Evolutionary conservation across 208 protist species (phyloP).

Genomic region (Histomonas meleagridis): DNA sequence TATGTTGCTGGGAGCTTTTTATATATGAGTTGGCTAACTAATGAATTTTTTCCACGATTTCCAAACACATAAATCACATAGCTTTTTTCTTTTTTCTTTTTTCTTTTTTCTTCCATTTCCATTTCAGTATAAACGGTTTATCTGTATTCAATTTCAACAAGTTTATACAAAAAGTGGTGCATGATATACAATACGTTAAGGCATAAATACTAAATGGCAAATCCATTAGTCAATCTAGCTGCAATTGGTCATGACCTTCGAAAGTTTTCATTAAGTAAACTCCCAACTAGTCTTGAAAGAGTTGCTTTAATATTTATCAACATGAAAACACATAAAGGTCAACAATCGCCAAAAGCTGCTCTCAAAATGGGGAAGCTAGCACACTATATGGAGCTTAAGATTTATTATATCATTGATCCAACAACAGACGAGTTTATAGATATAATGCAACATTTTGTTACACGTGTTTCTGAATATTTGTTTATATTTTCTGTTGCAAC

Average conservation of each 20-base stretch:
- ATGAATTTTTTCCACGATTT: too few species aligned
- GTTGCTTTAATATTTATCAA: background rate
- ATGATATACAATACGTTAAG: too few species aligned
- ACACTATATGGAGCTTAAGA: background rate
- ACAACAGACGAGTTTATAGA: slow-evolving; percentile 20
- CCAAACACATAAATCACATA: too few species aligned
- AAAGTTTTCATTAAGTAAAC: background rate
- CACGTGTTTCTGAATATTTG: background rate
- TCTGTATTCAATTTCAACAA: too few species aligned
- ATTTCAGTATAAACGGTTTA: too few species aligned
- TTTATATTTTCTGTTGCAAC: background rate
- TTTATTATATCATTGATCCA: slow-evolving; percentile 7
- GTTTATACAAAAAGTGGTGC: too few species aligned
- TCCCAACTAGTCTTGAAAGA: background rate
- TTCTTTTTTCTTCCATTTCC: too few species aligned
- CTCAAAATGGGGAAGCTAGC: background rate
- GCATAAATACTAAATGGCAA: too few species aligned
- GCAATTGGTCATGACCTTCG: background rate
- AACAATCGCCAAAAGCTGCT: background rate
- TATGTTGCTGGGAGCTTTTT: too few species aligned
- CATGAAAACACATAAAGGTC: background rate
- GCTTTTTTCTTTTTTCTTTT: too few species aligned
- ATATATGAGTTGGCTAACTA: too few species aligned
- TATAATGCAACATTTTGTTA: background rate
- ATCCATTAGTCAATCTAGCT: too few species aligned